Evolutionary conservation across 202 grass and related monocot genomes (phyloP).

Genomic region (Thinopyrum obtusiflorum): DNA sequence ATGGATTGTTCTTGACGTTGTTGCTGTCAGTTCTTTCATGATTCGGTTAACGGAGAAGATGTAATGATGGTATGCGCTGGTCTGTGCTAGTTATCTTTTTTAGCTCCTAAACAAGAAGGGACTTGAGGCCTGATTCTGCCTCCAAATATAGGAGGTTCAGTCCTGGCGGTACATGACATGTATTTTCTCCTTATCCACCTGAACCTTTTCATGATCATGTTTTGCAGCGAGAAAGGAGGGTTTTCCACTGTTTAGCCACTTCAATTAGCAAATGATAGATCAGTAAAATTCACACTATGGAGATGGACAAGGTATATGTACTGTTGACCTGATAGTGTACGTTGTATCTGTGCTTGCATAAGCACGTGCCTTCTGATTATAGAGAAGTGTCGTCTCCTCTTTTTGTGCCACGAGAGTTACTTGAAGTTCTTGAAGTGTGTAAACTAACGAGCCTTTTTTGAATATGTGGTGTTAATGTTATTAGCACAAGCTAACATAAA

Average conservation of each 20-base stretch:
- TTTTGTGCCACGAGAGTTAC: conserved; percentile 15
- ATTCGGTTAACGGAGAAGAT: conserved; percentile 75
- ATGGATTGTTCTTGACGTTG: conserved; percentile 74
- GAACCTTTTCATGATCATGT: conserved; percentile 10
- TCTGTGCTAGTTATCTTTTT: conserved; percentile 9
- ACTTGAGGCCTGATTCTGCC: conserved; percentile 17
- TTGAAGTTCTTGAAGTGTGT: background rate
- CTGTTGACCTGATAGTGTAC: background rate
- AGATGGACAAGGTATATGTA: background rate
- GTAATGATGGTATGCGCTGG: conserved; percentile 32
- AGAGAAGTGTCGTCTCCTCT: background rate
- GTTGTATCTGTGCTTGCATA: background rate
- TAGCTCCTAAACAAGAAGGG: background rate
- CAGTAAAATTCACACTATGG: conserved; percentile 3
- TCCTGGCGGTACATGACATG: background rate
- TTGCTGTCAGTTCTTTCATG: conserved; percentile 70
- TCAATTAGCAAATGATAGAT: background rate
- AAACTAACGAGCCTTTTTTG: background rate
- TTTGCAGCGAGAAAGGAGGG: conserved; percentile 7
- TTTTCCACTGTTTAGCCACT: background rate
- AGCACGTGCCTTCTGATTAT: background rate
- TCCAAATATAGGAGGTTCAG: conserved; percentile 12
- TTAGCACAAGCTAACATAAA: background rate
- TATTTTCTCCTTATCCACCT: conserved; percentile 16
- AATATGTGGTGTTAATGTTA: background rate